phyloP scores from a whole-genome alignment of 345 rosid species.

The Firmiana major region DNA sequence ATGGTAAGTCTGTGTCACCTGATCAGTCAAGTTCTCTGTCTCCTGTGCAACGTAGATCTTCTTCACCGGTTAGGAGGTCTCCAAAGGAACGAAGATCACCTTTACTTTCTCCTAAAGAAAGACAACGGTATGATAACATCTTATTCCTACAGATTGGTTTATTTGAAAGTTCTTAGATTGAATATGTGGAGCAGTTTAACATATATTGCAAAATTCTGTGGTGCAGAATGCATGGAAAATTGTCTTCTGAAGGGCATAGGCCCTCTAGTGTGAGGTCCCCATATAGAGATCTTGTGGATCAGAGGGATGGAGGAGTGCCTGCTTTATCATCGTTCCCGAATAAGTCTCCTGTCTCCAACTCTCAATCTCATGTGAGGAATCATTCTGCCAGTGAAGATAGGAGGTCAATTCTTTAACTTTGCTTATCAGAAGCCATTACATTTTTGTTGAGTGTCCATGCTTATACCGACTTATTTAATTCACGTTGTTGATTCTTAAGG shows the following conservation, averaged over 20 bases:
- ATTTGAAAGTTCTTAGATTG: not conserved
- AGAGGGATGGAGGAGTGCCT: slow-evolving; percentile 18
- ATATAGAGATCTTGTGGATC: slow-evolving; percentile 14
- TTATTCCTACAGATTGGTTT: not conserved
- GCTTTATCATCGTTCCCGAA: slow-evolving; percentile 27
- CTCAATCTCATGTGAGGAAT: slow-evolving; percentile 23
- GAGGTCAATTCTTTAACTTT: slow-evolving; percentile 29
- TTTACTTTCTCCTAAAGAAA: slow-evolving; percentile 38
- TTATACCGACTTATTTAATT: not conserved
- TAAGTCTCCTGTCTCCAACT: slow-evolving; percentile 27
- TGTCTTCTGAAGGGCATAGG: slow-evolving; percentile 18
- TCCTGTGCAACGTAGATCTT: slow-evolving; percentile 37
- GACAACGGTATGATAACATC: slow-evolving; percentile 39
- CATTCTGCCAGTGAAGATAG: slow-evolving; percentile 26
- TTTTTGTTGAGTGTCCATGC: slow-evolving; percentile 1
- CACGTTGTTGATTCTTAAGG: slow-evolving; percentile 12
- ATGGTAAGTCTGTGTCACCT: slow-evolving; percentile 38
- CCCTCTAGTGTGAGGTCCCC: slow-evolving; percentile 21
- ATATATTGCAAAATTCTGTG: not conserved
- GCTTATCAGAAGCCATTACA: not conserved
- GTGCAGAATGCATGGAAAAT: slow-evolving; percentile 25
- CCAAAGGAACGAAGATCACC: slow-evolving; percentile 38
- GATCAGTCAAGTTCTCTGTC: slow-evolving; percentile 44
- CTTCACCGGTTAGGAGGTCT: slow-evolving; percentile 41
- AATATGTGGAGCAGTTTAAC: not conserved